Evolutionary conservation across 2,329 filamentous ascomycete species (phyloP).

Genomic region (Nigrograna mackinnonii): DNA sequence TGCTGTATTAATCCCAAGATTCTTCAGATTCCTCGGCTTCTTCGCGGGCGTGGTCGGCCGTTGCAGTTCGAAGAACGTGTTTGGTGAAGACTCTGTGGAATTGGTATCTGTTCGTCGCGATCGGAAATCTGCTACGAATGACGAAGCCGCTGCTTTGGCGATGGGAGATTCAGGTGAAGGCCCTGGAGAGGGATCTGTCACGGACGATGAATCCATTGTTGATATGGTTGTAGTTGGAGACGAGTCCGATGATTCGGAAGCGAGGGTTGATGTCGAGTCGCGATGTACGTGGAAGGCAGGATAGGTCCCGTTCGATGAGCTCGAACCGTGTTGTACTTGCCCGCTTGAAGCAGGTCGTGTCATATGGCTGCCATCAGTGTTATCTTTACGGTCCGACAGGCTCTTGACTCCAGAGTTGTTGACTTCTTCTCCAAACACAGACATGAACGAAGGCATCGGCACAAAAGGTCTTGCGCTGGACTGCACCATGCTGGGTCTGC

Average conservation of each 20-base stretch:
- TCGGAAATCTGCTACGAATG: constrained; percentile 64
- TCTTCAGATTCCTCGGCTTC: constrained; percentile 81
- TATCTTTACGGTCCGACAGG: constrained; percentile 38
- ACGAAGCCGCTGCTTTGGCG: constrained; percentile 71
- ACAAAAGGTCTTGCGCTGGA: constrained; percentile 37
- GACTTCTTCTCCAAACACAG: constrained; percentile 69
- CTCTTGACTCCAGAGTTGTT: constrained; percentile 50
- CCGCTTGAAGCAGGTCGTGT: constrained; percentile 38
- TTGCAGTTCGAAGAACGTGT: constrained; percentile 59
- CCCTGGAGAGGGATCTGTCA: constrained; percentile 88
- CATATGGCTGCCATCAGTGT: constrained; percentile 34
- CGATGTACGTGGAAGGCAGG: constrained; percentile 59
- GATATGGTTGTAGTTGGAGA: constrained; percentile 94
- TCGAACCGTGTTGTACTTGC: constrained; percentile 29
- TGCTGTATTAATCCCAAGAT: constrained; percentile 74
- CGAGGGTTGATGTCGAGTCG: constrained; percentile 78
- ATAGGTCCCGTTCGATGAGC: constrained; percentile 26
- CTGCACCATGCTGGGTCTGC: constrained; percentile 41
- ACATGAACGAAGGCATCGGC: constrained; percentile 74
- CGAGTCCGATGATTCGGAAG: constrained; percentile 85
- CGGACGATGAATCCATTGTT: constrained; percentile 86
- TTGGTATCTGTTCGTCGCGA: constrained; percentile 34
- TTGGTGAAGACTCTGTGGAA: constrained; percentile 47
- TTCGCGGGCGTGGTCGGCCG: constrained; percentile 60
- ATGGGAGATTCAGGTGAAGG: constrained; percentile 87